phyloP scores from a whole-genome alignment of 495 filamentous ascomycete genomes.

The Penicillium alfredii region DNA sequence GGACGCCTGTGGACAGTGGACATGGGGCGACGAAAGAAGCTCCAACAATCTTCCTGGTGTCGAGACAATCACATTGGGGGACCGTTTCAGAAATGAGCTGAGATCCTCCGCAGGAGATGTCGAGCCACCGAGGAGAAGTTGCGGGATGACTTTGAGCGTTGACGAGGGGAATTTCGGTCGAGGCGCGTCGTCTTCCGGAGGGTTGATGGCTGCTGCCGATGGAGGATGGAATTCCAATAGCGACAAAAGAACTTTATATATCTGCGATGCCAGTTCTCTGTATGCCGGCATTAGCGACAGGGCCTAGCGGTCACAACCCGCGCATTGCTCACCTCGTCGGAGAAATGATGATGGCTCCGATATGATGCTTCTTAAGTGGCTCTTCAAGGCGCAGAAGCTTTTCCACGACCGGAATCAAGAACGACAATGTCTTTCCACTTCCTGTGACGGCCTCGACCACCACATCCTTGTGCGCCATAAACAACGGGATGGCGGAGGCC shows the following conservation, averaged over 20 bases:
- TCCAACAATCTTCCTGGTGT: constrained; percentile 89
- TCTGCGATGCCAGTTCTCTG: constrained; percentile 86
- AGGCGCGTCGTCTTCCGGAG: constrained; percentile 48
- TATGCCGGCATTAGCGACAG: constrained; percentile 9
- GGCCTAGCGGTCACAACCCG: neutral
- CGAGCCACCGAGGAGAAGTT: constrained; percentile 83
- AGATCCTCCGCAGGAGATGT: constrained; percentile 81
- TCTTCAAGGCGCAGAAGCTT: constrained; percentile 70
- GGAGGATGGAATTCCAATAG: constrained; percentile 76
- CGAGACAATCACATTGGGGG: constrained; percentile 79
- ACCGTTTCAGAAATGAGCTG: constrained; percentile 66
- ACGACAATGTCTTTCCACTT: constrained; percentile 89
- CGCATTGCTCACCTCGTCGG: constrained; percentile 58
- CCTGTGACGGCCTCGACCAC: constrained; percentile 97
- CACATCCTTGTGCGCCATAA: constrained; percentile 91
- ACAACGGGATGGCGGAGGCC: constrained; percentile 85
- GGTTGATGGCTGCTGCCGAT: constrained; percentile 59
- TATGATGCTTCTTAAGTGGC: constrained; percentile 77
- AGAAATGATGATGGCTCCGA: constrained; percentile 84
- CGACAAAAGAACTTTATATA: constrained; percentile 71
- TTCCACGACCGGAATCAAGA: constrained; percentile 83
- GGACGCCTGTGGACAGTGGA: constrained; percentile 78
- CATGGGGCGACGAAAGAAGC: constrained; percentile 81
- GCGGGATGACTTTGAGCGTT: constrained; percentile 61
- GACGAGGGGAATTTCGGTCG: constrained; percentile 45